Conservation (phyloP, 768 basidiomycete genomes). For the Rhizopogon rudus region DNA sequence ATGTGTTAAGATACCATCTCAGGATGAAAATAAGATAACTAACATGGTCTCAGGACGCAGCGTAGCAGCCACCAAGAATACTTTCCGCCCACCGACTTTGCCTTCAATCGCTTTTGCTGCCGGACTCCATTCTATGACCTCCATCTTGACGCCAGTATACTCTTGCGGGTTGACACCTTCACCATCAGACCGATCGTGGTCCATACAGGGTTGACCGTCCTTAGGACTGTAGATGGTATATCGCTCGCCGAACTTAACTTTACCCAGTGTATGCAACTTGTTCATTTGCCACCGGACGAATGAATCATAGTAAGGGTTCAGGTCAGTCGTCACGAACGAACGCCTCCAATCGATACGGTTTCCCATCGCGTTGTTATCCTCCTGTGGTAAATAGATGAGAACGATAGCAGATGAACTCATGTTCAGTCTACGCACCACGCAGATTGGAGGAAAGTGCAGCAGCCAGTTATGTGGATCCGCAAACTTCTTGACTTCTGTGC, state of each 20-base stretch:
- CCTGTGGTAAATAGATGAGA: conserved; percentile 22
- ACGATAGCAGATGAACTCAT: background rate
- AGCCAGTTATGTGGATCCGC: conserved; percentile 95
- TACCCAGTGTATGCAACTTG: conserved; percentile 78
- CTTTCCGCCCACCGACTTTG: conserved; percentile 73
- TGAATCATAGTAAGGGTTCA: conserved; percentile 95
- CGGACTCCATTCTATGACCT: conserved; percentile 80
- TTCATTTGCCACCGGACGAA: conserved; percentile 99
- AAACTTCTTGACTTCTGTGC: conserved; percentile 90
- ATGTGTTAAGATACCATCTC: background rate
- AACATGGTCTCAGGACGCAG: conserved; percentile 96
- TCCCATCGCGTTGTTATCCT: conserved; percentile 84
- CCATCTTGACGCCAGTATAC: conserved; percentile 93
- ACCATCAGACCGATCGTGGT: conserved; percentile 94
- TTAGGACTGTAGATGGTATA: conserved; percentile 99
- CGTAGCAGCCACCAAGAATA: conserved; percentile 94
- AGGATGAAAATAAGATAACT: conserved; percentile 18
- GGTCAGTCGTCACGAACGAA: conserved; percentile 88
- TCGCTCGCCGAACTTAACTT: conserved; percentile 97
- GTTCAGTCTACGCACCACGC: conserved; percentile 48
- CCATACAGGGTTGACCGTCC: conserved; percentile 99
- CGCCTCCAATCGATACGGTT: conserved; percentile 97
- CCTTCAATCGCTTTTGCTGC: conserved; percentile 60
- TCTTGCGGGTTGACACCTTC: conserved; percentile 95
- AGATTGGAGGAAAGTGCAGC: conserved; percentile 93